phyloP scores from a whole-genome alignment of 2,329 filamentous ascomycete species.

The Alternaria consortialis region DNA sequence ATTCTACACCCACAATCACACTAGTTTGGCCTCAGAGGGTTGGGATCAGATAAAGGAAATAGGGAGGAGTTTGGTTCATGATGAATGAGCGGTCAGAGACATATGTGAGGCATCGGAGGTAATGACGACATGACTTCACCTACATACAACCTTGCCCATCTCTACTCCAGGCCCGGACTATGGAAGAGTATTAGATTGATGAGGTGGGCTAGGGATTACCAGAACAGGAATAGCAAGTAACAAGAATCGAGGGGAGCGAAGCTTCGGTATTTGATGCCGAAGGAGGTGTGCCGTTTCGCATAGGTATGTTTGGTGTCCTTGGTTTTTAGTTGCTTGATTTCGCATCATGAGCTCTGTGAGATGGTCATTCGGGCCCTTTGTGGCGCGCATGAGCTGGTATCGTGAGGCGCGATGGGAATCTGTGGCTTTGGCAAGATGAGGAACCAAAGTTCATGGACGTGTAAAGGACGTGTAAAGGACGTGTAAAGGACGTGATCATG shows the following conservation, averaged over 20 bases:
- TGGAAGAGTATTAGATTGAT: neutral
- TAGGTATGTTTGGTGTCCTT: neutral
- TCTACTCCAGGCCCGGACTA: no score
- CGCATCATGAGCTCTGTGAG: neutral
- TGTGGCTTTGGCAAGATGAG: neutral
- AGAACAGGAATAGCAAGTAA: neutral
- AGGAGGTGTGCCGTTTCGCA: neutral
- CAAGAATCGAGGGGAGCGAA: neutral
- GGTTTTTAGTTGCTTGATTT: neutral
- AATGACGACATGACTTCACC: slow-evolving; percentile 7
- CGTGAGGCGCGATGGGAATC: neutral
- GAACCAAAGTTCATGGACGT: neutral
- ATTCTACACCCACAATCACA: neutral
- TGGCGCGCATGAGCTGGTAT: neutral
- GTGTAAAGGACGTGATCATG: neutral
- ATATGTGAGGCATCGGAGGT: neutral
- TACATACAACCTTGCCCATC: no score
- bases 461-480: neutral
- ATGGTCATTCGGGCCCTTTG: neutral
- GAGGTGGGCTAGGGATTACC: neutral
- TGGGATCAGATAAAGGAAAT: neutral
- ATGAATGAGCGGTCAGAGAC: slow-evolving; percentile 6
- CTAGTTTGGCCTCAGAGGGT: neutral
- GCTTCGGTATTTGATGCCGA: neutral
- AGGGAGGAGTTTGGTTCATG: neutral